phyloP scores from a whole-genome alignment of 2,329 filamentous ascomycete species.

The Alternaria consortialis region DNA sequence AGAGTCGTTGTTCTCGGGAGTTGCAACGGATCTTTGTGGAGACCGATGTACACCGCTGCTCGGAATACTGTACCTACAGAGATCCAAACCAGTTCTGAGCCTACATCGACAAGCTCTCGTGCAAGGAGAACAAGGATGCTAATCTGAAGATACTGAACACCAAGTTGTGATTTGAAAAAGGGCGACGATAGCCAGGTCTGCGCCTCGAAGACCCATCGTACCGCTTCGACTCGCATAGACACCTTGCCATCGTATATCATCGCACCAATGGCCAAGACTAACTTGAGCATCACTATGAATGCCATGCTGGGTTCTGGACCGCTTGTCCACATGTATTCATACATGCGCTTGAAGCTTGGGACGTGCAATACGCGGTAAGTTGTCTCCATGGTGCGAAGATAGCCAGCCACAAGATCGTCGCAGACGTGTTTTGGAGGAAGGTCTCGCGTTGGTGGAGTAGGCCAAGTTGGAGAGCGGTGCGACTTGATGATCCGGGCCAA shows the following conservation, averaged over 20 bases:
- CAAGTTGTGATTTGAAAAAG: conserved; percentile 62
- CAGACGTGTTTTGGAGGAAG: conserved; percentile 60
- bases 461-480: conserved; percentile 60
- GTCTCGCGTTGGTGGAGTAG: conserved; percentile 51
- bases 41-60: conserved; percentile 52
- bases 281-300: conserved; percentile 66
- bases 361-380: conserved; percentile 63
- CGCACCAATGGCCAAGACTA: conserved; percentile 67
- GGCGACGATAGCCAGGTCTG: conserved; percentile 65
- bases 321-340: conserved; percentile 61
- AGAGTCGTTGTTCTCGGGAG: conserved; percentile 37
- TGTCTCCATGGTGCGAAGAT: conserved; percentile 60
- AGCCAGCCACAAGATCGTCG: conserved; percentile 60
- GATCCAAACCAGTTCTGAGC: conserved; percentile 50
- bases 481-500: conserved; percentile 64
- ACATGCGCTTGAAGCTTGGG: conserved; percentile 60
- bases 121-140: conserved; percentile 51
- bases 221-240: conserved; percentile 59
- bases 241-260: conserved; percentile 61
- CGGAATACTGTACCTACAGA: conserved; percentile 51
- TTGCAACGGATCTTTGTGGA: conserved; percentile 52
- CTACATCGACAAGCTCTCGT: conserved; percentile 47
- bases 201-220: conserved; percentile 67
- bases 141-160: conserved; percentile 62
- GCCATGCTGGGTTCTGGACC: conserved; percentile 43